Evolutionary conservation across 768 basidiomycete species (phyloP), one percentile per base, ranked within the genome.

Genomic region (Tylopilus subfusipes): DNA sequence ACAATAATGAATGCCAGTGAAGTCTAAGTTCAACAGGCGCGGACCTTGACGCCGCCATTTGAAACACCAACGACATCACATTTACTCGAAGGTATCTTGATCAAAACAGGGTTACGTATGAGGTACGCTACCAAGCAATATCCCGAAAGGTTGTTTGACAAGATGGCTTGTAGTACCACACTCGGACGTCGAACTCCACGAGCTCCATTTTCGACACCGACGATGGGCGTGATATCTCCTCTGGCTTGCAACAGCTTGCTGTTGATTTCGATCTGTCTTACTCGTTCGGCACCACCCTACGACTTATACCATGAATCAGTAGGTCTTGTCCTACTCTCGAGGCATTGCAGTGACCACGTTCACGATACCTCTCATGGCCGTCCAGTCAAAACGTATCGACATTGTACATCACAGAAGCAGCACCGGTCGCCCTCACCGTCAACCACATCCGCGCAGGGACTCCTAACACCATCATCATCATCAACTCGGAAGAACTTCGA

Each of bases 41-140:
- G 1, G 76, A 85, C 42, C 70, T 84, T 29, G 74, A 76, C 39
- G 60, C 73, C 21, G 55, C 63, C 22, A 67, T 62, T 45, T 67
- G 69, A 18, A 72, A 72, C 40, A 69, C 64, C 44, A 68, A 77
- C 57, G 80, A 84, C 61, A 69, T 90, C 48, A 77, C 79, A 0
- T 86, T 90, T 68, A 78, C 75, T 31, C 77, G 90, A 24, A 77
- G 90, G 29, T 92, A 93, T 65, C 73, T 93, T 14, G 90, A 93
- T 62, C 81, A 87, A 42, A 93, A 93, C 65, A 82, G 86, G 24
- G 81, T 85, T 25, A 86, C 85, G 12, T 90, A 83, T 53, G 81
- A 91, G 71, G 82, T 87, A 61, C n/a, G 65, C n/a, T 40, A 3
- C 4, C 30, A 18, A 34, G 24, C 13, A 63, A n/a, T 42, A 10